Conservation (phyloP, 352 stramenopile species). For the Globisporangium mamillatum region DNA sequence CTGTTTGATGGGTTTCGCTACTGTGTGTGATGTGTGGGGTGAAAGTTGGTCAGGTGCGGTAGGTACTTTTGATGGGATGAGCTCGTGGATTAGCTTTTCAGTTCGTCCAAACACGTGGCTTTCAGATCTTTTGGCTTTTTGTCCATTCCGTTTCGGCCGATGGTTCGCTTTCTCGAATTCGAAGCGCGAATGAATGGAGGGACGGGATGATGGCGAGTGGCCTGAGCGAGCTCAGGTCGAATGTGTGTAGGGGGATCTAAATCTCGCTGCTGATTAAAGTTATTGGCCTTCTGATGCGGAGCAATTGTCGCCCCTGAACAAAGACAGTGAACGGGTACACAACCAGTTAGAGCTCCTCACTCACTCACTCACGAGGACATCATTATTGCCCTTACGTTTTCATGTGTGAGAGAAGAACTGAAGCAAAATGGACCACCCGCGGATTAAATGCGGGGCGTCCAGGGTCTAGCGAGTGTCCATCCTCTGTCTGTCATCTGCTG, state of each 20-base stretch:
- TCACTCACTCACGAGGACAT: too few relatives aligned
- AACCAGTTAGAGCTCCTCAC: background rate
- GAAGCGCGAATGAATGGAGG: background rate
- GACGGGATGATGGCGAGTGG: too few relatives aligned
- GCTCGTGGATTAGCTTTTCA: background rate
- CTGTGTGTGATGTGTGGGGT: background rate
- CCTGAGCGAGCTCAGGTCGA: too few relatives aligned
- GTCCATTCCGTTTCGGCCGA: background rate
- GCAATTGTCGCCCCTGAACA: background rate
- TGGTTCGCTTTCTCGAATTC: background rate
- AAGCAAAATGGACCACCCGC: background rate
- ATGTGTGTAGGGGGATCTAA: too few relatives aligned
- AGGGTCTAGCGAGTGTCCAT: background rate
- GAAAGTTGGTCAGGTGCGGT: background rate
- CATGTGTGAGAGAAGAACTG: background rate
- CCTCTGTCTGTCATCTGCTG: background rate
- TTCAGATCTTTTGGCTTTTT: too few relatives aligned
- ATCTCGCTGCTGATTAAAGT: too few relatives aligned
- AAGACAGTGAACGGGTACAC: background rate
- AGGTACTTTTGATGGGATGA: background rate
- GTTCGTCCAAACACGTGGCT: background rate
- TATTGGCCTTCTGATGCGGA: too few relatives aligned
- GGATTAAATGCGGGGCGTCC: too few relatives aligned
- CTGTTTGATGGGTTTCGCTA: background rate
- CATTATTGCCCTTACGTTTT: background rate